A percentile compares a stretch with the other conserved stretches of the same genome.
These are phyloP conservation scores for Chlamydomonas incerta DNA, from an alignment of 139 green algal genomes.

Conservation along the genomic window DNA sequence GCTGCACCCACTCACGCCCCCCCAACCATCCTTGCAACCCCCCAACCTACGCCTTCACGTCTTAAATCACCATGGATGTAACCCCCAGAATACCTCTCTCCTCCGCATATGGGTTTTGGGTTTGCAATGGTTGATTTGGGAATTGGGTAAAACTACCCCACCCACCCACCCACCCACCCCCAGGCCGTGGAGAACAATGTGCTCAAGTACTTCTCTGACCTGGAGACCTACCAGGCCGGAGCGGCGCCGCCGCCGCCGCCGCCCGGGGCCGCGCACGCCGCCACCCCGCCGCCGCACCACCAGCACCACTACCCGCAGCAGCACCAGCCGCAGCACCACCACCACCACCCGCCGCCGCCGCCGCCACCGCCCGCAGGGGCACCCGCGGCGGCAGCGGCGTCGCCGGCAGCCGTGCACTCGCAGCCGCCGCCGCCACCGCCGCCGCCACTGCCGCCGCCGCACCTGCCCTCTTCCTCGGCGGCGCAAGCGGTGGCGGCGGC, in stretches of 20 bases:
- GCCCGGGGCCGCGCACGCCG: no score
- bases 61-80: no score
- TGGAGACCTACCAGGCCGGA: slow-evolving; percentile 30
- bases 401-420: not conserved
- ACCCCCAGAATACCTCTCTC: no score
- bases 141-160: no score
- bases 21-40: no score
- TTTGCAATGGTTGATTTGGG: no score
- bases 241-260: not conserved
- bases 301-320: not conserved
- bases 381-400: not conserved
- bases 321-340: not conserved
- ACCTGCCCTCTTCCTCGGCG: not conserved
- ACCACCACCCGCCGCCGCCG: not conserved
- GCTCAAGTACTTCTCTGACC: slow-evolving; percentile 31
- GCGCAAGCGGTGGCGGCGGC: no score
- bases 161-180: no score
- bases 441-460: not conserved
- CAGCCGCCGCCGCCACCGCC: not conserved
- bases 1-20: no score
- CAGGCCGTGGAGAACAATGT: slow-evolving; percentile 46
- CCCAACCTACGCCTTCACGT: no score
- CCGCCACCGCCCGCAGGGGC: no score
- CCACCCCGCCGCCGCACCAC: not conserved
- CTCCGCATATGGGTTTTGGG: no score